Conservation (phyloP, 371 early-diverging fungal species). For the Chytridium lagenaria region DNA sequence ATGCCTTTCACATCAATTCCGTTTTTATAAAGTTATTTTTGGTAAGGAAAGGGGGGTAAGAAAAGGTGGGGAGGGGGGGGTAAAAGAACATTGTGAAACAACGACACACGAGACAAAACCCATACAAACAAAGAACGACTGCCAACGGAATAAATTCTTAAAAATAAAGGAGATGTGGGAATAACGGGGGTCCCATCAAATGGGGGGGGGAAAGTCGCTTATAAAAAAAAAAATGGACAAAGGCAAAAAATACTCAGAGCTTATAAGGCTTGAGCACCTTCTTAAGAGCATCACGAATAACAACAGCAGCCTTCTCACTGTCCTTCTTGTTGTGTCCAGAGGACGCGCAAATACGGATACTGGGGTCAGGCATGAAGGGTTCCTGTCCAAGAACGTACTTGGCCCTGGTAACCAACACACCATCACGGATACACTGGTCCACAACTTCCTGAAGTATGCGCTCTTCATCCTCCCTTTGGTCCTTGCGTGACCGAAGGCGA, state of each 20-base stretch:
- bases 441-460: conserved; percentile 81
- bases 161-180: too few relatives aligned
- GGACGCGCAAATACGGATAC: conserved; percentile 81
- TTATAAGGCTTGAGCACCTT: conserved; percentile 44
- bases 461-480: conserved; percentile 61
- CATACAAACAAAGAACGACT: too few relatives aligned
- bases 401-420: conserved; percentile 83
- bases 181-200: too few relatives aligned
- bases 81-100: too few relatives aligned
- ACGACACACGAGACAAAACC: too few relatives aligned
- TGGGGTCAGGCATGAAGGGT: conserved; percentile 71
- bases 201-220: too few relatives aligned
- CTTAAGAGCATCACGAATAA: conserved; percentile 50
- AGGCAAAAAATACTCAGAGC: background rate
- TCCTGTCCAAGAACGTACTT: conserved; percentile 91
- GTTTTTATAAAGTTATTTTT: too few relatives aligned
- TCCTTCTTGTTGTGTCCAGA: conserved; percentile 82
- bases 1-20: too few relatives aligned
- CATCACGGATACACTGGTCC: conserved; percentile 76
- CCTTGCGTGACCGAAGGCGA: conserved; percentile 30
- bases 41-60: too few relatives aligned
- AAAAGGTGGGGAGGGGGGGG: too few relatives aligned
- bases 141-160: too few relatives aligned
- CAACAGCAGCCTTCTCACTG: conserved; percentile 78
- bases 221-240: conserved; percentile 3